Conservation (phyloP, 2,329 filamentous ascomycete genomes). For the Fusarium secorum region DNA sequence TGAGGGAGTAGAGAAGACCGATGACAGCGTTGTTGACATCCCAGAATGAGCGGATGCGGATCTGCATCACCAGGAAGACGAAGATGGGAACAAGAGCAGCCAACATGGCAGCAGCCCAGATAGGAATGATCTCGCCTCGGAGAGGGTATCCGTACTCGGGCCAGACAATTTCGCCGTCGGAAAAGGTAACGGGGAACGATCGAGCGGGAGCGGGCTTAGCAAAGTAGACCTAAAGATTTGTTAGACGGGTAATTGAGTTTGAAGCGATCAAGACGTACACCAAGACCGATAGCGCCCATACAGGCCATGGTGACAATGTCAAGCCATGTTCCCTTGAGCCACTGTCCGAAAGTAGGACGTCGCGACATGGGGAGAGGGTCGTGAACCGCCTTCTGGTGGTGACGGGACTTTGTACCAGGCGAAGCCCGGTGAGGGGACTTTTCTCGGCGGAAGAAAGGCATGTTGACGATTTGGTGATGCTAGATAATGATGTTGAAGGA, state of each 20-base stretch:
- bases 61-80: conserved; percentile 70
- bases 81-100: conserved; percentile 70
- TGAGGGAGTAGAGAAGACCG: conserved; percentile 74
- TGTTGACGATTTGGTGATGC: conserved; percentile 7
- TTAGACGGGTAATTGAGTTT: not conserved
- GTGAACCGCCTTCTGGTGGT: conserved; percentile 12
- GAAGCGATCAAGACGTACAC: conserved; percentile 55
- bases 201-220: conserved; percentile 71
- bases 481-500: not conserved
- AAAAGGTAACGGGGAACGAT: conserved; percentile 74
- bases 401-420: conserved; percentile 1
- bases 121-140: conserved; percentile 74
- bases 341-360: conserved; percentile 71
- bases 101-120: conserved; percentile 73
- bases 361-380: conserved; percentile 51
- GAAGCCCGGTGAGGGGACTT: conserved; percentile 23
- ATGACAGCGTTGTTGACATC: conserved; percentile 75
- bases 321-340: conserved; percentile 72
- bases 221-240: conserved; percentile 61
- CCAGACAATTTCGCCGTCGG: conserved; percentile 72
- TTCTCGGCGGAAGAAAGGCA: conserved; percentile 26
- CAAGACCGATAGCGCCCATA: conserved; percentile 72
- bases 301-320: conserved; percentile 72
- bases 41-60: conserved; percentile 73
- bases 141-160: conserved; percentile 76